Conservation (phyloP, 176 grass and related monocot species). For the Carex pumila region DNA sequence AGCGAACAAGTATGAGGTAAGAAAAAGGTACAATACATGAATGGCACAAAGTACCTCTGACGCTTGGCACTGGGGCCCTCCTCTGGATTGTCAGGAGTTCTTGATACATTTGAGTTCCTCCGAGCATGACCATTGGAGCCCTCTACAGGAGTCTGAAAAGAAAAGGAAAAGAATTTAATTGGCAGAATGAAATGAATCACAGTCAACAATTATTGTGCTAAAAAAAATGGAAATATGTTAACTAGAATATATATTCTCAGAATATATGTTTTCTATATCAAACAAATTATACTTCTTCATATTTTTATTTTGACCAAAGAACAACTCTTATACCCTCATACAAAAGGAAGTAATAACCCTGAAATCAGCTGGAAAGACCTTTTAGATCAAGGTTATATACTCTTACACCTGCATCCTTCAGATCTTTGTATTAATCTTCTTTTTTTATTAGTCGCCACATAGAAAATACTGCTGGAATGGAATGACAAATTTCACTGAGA, state of each 20-base stretch:
- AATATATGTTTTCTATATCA: too few relatives aligned
- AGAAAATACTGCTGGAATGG: background rate
- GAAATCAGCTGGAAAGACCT: background rate
- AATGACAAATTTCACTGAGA: conserved; percentile 5
- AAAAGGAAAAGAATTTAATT: background rate
- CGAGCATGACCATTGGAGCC: conserved; percentile 27
- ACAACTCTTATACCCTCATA: too few relatives aligned
- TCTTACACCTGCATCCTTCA: conserved; percentile 1
- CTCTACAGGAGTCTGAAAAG: conserved; percentile 33
- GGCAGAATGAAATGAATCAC: background rate
- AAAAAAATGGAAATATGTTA: too few relatives aligned
- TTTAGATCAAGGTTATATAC: background rate
- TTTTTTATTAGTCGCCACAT: background rate
- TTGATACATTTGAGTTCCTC: conserved; percentile 46
- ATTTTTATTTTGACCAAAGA: too few relatives aligned
- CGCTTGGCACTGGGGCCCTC: conserved; percentile 80
- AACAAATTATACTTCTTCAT: too few relatives aligned
- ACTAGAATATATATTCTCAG: too few relatives aligned
- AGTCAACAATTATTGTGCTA: background rate
- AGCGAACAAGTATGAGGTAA: background rate
- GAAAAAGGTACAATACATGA: background rate
- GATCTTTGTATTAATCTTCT: background rate
- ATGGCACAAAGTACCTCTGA: conserved; percentile 41
- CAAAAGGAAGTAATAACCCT: background rate
- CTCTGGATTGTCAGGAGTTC: conserved; percentile 39